Base-by-base conservation (phyloP, 768 basidiomycete species). In the Serendipita indica region DNA sequence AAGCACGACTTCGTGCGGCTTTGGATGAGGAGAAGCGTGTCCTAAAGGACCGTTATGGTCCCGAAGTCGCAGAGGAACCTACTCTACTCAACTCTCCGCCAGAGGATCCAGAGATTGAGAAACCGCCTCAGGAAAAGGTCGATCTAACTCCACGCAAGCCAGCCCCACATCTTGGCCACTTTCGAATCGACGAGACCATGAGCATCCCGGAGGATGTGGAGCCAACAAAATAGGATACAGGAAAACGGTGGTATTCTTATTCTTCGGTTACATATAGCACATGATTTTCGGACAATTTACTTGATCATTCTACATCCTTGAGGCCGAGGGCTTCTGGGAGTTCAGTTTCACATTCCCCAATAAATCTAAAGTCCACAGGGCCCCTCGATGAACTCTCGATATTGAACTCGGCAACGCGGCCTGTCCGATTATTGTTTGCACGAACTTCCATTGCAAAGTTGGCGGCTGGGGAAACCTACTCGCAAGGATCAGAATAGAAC, bases 1-100 rank as follows among this genome's bases (percentile, higher is more conserved):
- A 79, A 66, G 75, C 79, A 61, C 74, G 77, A 49, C 70, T 88
- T 4, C 77, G 77, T 39, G 74, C 65, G 6, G 74, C 73, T 3
- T 69, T 77, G 32, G 68, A 70, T 39, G 68, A 71, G 65, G 71
- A 72, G 32, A 41, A 43, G 37, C 49, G 18, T 28, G 49, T 54
- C n/a, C 49, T 54, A 4, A 27, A 33, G 25, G 49, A 54, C 22
- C 20, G 49, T 25, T 25, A 20, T 3, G 49, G 49, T 7, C 4
- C 49, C n/a, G 49, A 27, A 28, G 30, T 12, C 22, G 22, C 49
- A 10, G 25, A n/a, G 16, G 16, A 22, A 10, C 22, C 30, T 12
- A 20, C 49, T 28, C 49, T 30, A 22, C 12, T 27, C n/a, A 12
- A 13, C 22, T 13, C 12, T 12, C 27, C 45, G 22, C 45, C 45